Conservation (phyloP, 78 protist genomes). For the Planoprotostelium fungivorum region DNA sequence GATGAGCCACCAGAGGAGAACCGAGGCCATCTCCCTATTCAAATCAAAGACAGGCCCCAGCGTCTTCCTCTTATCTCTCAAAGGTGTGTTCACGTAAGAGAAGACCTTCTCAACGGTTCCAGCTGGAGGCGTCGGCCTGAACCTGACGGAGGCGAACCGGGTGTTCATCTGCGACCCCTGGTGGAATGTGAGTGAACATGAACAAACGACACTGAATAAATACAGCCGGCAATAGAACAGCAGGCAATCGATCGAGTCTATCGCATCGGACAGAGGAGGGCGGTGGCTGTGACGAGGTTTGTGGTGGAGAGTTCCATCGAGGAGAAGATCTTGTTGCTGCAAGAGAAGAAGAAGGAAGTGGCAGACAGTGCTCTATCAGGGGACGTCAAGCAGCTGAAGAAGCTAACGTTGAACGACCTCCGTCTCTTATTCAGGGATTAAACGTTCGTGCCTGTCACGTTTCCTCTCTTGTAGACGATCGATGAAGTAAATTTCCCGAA, state of each 20-base stretch:
- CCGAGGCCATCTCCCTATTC: slow-evolving; percentile 15
- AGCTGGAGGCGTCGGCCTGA: slow-evolving; percentile 83
- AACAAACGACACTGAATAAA: not conserved
- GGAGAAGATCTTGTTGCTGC: slow-evolving; percentile 64
- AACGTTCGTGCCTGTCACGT: not conserved
- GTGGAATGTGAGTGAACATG: slow-evolving; percentile 11
- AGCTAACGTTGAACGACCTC: not conserved
- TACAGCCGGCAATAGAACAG: slow-evolving; percentile 12
- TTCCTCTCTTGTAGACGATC: too few relatives aligned
- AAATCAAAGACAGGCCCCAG: slow-evolving; percentile 10
- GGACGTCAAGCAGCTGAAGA: not conserved
- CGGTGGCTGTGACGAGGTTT: slow-evolving; percentile 52
- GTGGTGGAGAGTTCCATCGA: slow-evolving; percentile 66
- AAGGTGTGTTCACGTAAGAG: too few relatives aligned
- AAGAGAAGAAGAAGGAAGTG: slow-evolving; percentile 56
- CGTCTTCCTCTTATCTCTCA: slow-evolving; percentile 19
- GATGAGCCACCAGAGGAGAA: slow-evolving; percentile 15
- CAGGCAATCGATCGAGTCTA: slow-evolving; percentile 69
- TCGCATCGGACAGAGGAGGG: slow-evolving; percentile 70
- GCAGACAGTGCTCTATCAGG: slow-evolving; percentile 6
- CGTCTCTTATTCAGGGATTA: not conserved
- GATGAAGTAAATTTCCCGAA: too few relatives aligned
- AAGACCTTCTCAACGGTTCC: too few relatives aligned
- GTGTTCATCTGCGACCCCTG: slow-evolving; percentile 52
- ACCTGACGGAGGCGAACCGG: slow-evolving; percentile 69